Base-by-base conservation (phyloP, 495 filamentous ascomycete species). In the Opeltia flavorubescens region DNA sequence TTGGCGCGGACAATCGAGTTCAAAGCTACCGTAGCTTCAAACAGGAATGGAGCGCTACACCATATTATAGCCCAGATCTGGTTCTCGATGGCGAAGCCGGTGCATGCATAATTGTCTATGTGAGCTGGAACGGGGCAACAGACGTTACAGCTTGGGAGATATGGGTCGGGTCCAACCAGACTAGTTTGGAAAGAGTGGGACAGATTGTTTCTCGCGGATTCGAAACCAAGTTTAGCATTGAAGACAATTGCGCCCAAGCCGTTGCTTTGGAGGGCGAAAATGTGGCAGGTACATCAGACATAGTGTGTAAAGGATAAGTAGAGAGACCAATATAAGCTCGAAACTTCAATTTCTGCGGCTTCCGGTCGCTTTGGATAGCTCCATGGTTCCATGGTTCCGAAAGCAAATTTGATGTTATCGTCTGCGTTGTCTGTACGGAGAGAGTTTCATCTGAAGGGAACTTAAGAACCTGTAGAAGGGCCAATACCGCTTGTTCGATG, bases 111-210 rank as follows among this genome's bases (percentile, higher is more conserved):
- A 8, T 4, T n/a, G 45, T 50, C 21, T 58, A 56, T 48, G 50
- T 65, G 1, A 68, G 62, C 43, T 69, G 65, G 66, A 68, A 68
- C 46, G 66, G 66, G 12, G 66, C 65, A 2, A 69, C 66, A 0
- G 61, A 67, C 23, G 65, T 67, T 21, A 48, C 20, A 0, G 59
- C 49, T 0, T 69, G 65, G 65, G 58, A 58, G 0, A 48, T 69
- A 3, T 52, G 66, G 23, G 64, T 62, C 15, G 42, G 52, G 1
- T 27, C 27, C 12, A 23, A 26, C 1, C 12, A 27, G 6, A 33
- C 23, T 6, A 25, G 27, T 18, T 36, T 59, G 8, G 24, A 23
- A 4, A 18, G 33, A 5, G 38, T 59, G 15, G 48, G 49, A 2
- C 11, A 28, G 9, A 17, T 58, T 15, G 43, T 40, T 15, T 44